phyloP scores from a whole-genome alignment of 371 early-diverging fungal species.

The Apophysomyces elegans region DNA sequence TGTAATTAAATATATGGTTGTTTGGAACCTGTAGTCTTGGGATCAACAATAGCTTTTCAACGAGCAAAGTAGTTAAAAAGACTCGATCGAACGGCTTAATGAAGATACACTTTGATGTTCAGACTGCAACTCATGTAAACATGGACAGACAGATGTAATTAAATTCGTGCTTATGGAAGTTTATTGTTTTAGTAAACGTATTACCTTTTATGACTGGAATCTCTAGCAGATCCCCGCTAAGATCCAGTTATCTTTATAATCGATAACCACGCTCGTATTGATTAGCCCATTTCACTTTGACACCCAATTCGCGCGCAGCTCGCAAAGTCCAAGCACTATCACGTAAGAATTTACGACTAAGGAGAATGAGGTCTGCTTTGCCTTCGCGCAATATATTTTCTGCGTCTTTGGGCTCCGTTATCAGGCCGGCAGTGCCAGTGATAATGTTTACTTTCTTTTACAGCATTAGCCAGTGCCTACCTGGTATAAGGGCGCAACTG shows the following conservation, averaged over 20 bases:
- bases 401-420: slow-evolving; percentile 62
- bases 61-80: too few relatives aligned
- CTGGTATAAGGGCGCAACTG: slow-evolving; percentile 53
- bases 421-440: slow-evolving; percentile 71
- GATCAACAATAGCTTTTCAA: too few relatives aligned
- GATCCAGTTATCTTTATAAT: not conserved
- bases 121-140: too few relatives aligned
- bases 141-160: too few relatives aligned
- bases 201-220: too few relatives aligned
- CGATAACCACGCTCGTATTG: slow-evolving; percentile 59
- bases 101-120: too few relatives aligned
- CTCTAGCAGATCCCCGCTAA: too few relatives aligned
- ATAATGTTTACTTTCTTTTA: slow-evolving; percentile 59
- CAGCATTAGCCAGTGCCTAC: slow-evolving; percentile 67
- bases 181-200: too few relatives aligned
- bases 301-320: slow-evolving; percentile 62
- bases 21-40: too few relatives aligned
- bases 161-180: too few relatives aligned
- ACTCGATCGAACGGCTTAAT: too few relatives aligned
- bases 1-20: too few relatives aligned
- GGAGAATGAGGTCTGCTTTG: slow-evolving; percentile 69
- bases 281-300: slow-evolving; percentile 56
- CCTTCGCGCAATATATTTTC: slow-evolving; percentile 62
- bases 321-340: slow-evolving; percentile 28
- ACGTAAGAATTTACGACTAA: slow-evolving; percentile 71